Base-by-base conservation (phyloP, 106 monocot species). In the Gastrodia elata region DNA sequence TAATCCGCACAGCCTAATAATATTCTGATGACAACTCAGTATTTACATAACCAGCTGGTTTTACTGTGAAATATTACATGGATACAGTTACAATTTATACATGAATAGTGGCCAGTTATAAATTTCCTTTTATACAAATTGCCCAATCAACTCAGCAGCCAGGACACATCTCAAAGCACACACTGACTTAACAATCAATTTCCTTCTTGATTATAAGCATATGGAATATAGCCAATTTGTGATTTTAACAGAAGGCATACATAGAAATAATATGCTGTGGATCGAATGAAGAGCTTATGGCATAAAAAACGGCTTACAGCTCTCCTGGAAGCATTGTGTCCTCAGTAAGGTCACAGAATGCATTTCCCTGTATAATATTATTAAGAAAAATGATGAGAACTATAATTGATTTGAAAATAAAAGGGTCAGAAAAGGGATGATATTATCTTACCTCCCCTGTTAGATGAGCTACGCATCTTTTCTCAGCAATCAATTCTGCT, bases 281-380 rank as follows among this genome's bases (percentile, higher is more conserved):
- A 36, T 38, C 16, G 38, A 67, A 67, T 20, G 16, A 38, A 36
- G 67, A 67, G 6, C 2, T 28, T 38, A 7, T 33, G 37, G 37
- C 18, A 37, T 27, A 2, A 37, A 67, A 38, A 20, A 40, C 13
- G n/a, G n/a, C n/a, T 70, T 84, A 96, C 80, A 77, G 81, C 72
- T 98, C 97, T 52, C 97, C 97, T 1, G 97, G 97, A 73, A 98
- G 93, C 97, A 93, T 93, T 6, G 97, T 98, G 75, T 98, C 97
- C 77, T 88, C 97, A 26, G 88, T 90, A 61, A 98, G 84, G 85
- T 98, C 97, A 71, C 97, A 98, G 42, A 68, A 98, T 65, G 97
- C 93, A 82, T 83, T 91, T 18, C 97, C 97, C 97, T 98, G 76
- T 37, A 59, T 43, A 34, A 20, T 76, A 46, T 48, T 70, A 34